phyloP scores from a whole-genome alignment of 176 grass and related monocot genomes.

The Dendrocalamus sinicus region DNA sequence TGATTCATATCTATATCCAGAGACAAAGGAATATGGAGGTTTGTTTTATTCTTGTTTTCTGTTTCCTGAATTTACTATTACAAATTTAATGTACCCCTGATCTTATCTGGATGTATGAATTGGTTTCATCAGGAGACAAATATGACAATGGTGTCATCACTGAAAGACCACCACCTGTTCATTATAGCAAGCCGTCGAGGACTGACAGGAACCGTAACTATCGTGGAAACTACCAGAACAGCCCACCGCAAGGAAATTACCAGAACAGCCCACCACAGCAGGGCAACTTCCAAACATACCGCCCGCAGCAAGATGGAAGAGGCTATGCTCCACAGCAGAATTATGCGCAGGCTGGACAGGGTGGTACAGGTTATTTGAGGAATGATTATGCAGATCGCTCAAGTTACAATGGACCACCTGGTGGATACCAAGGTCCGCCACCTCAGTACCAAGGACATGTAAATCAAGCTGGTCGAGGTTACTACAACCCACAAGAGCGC shows the following conservation, averaged over 20 bases:
- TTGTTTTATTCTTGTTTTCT: constrained; percentile 33
- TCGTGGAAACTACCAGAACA: constrained; percentile 56
- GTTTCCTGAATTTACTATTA: not conserved
- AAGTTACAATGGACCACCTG: constrained; percentile 47
- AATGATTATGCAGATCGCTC: constrained; percentile 41
- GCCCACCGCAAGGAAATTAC: constrained; percentile 49
- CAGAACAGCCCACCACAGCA: constrained; percentile 52
- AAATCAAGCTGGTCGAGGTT: constrained; percentile 53
- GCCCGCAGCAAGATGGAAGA: constrained; percentile 60
- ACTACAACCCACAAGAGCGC: constrained; percentile 57
- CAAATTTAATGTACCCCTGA: not conserved
- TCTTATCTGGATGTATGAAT: constrained; percentile 33
- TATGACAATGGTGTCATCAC: constrained; percentile 92
- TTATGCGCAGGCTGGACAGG: constrained; percentile 54
- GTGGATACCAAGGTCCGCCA: constrained; percentile 41
- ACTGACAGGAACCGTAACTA: constrained; percentile 58
- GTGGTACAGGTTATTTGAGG: constrained; percentile 48
- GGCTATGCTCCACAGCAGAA: constrained; percentile 51
- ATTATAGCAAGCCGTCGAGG: constrained; percentile 68
- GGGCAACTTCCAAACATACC: constrained; percentile 49
- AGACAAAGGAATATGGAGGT: constrained; percentile 98
- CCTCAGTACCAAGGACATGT: constrained; percentile 51
- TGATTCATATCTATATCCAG: constrained; percentile 92
- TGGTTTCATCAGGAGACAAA: constrained; percentile 74
- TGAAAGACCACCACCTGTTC: constrained; percentile 73